These are phyloP conservation scores for Quercus berberidifolia DNA, from an alignment of 306 rosid genomes.

Conservation along the genomic window DNA sequence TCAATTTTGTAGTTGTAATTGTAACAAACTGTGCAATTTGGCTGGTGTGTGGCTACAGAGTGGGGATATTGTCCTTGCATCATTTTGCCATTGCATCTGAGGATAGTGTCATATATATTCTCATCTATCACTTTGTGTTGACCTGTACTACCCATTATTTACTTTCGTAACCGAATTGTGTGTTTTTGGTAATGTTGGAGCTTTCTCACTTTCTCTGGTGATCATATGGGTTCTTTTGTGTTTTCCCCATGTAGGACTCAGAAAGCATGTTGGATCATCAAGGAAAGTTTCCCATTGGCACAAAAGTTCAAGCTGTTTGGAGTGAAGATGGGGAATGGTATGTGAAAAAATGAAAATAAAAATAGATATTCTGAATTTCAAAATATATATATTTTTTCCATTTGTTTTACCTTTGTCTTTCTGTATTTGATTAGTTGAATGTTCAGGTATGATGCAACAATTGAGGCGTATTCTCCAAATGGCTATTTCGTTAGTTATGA, in stretches of 20 bases:
- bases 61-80: neutral
- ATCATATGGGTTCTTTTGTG: neutral
- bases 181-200: constrained; percentile 10
- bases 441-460: constrained; percentile 83
- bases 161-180: neutral
- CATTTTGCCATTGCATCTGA: neutral
- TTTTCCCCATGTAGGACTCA: constrained; percentile 41
- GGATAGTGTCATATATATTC: neutral
- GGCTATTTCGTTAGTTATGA: constrained; percentile 78
- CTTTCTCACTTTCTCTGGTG: neutral
- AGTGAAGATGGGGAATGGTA: constrained; percentile 99
- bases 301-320: constrained; percentile 87
- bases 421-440: constrained; percentile 41
- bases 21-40: neutral
- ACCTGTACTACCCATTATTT: neutral
- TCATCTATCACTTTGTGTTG: neutral
- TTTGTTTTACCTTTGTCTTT: constrained; percentile 20
- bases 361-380: neutral
- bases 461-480: constrained; percentile 70
- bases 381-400: neutral
- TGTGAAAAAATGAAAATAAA: constrained; percentile 16
- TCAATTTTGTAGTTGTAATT: neutral
- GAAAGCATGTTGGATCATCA: constrained; percentile 48
- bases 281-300: constrained; percentile 60
- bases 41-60: neutral